Evolutionary conservation across 495 filamentous ascomycete genomes (phyloP).

Genomic region (Penicillium angulare): DNA sequence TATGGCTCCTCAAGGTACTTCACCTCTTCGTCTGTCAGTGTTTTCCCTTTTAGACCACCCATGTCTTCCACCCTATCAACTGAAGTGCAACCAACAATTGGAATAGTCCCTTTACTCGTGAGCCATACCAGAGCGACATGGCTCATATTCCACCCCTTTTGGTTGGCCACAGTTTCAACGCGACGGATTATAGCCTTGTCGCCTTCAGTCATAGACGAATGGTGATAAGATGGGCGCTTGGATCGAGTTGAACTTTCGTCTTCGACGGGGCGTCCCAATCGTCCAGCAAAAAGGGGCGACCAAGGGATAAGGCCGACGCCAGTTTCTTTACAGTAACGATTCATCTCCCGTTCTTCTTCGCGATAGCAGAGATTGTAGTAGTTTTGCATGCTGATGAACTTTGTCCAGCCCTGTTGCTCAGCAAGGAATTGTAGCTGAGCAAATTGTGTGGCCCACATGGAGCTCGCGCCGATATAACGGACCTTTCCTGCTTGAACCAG

Average conservation of each 20-base stretch:
- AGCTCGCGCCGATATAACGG: slow-evolving; percentile 61
- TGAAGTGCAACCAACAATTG: slow-evolving; percentile 60
- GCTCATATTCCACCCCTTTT: slow-evolving; percentile 53
- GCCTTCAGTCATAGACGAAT: background rate
- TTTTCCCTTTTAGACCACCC: slow-evolving; percentile 39
- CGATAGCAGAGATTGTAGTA: slow-evolving; percentile 65
- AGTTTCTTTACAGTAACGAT: slow-evolving; percentile 19
- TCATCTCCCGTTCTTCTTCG: slow-evolving; percentile 72
- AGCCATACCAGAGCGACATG: slow-evolving; percentile 63
- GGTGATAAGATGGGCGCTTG: slow-evolving; percentile 35
- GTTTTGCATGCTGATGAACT: slow-evolving; percentile 69
- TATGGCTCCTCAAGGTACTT: slow-evolving; percentile 61
- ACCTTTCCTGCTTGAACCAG: slow-evolving; percentile 63
- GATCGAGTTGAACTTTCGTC: background rate
- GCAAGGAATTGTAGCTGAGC: slow-evolving; percentile 31
- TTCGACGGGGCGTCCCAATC: slow-evolving; percentile 33
- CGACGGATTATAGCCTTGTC: slow-evolving; percentile 50
- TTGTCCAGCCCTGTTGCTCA: slow-evolving; percentile 58
- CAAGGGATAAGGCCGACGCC: slow-evolving; percentile 18
- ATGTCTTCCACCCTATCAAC: slow-evolving; percentile 55
- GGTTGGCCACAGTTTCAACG: slow-evolving; percentile 58
- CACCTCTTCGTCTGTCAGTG: slow-evolving; percentile 53
- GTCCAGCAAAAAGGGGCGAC: slow-evolving; percentile 48
- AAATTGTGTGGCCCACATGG: slow-evolving; percentile 20
- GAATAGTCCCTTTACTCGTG: slow-evolving; percentile 44